Evolutionary conservation across 768 basidiomycete species (phyloP), one percentile per base, ranked within the genome.

Genomic region (Phaffia australis): DNA sequence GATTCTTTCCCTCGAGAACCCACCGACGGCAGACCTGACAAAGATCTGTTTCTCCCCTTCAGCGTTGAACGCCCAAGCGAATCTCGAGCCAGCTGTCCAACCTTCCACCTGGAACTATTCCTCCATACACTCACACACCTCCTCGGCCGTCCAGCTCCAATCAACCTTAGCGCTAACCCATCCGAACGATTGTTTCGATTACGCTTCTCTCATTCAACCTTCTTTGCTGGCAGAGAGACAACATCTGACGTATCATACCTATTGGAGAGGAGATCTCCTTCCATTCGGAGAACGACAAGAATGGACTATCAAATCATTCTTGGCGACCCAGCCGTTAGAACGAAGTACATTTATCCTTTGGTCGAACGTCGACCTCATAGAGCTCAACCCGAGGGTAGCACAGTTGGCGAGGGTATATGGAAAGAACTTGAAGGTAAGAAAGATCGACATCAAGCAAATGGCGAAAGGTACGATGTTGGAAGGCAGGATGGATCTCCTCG

Each of bases 111-210:
- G 56, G 56, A 57, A 57, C 56, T 57, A 57, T 57, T 57, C 56
- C 18, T 46, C 32, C 63, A 54, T 52, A 9, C 2, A 23, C 9
- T 42, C 54, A 25, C 63, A 64, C 23, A 27, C 42, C 3, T 54
- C 63, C 3, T 56, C 54, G 3, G 25, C 75, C 68, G 84, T 83
- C 46, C 85, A 87, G 69, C 81, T 95, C 14, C 87, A 93, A 64
- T 84, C 89, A 0, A 92, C 92, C 21, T 79, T 89, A 70, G 79
- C 84, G 2, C 80, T 97, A 80, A 81, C 82, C 61, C 80, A 88
- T 69, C 88, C 88, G 48, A 79, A 89, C 79, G 88, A 91, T 74
- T 98, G 94, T 77, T 97, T 93, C 74, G 85, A 90, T 74, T 93
- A 92, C 76, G 87, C 92, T 3, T 85, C 86, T 18, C 91, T 89